Base-by-base conservation (phyloP, 495 filamentous ascomycete species). In the Daldinia vernicosa region DNA sequence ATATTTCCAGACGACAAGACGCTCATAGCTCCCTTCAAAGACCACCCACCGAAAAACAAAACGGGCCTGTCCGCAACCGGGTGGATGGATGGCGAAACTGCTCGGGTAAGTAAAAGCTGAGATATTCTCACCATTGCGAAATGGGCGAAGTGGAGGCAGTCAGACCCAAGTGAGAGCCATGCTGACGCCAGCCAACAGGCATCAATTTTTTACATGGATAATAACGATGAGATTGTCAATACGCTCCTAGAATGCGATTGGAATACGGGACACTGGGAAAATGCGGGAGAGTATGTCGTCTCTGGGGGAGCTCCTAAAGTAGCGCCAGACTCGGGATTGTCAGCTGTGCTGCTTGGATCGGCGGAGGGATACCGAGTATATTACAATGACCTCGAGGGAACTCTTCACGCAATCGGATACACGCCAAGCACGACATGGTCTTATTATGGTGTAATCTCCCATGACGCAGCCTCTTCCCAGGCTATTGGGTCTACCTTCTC, bases 171-270 rank as follows among this genome's bases (percentile, higher is more conserved):
- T 40, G 57, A 60, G 35, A 50, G 15, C 59, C 4, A 65, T 24
- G 73, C 73, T 75, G 70, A 75, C 70, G 62, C 67, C 63, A 70
- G 59, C 63, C 5, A 32, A 53, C 30, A 75, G 71, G 67, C 74
- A 7, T 76, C 74, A 1, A 61, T 78, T 6, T 78, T 78, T 67
- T 78, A 76, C 66, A 60, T 76, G 56, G 69, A 75, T 47, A 70
- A 70, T 43, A 74, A 74, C 70, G 67, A 78, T 40, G 63, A 75
- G 11, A 75, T 78, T 32, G 70, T 78, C 71, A 74, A 71, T 63
- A 59, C 76, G 53, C 39, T 78, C 6, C 60, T 75, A 57, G 67
- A 66, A 64, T 78, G 76, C 63, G 64, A 78, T 54, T 65, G 51
- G 63, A 58, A 43, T 30, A 69, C 72, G 30, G 76, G 76, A 11